Percentiles rank a stretch among this genome's conserved stretches.
Evolutionary conservation across 2,329 filamentous ascomycete species (phyloP).

Genomic region (Microsporum ferrugineum): DNA sequence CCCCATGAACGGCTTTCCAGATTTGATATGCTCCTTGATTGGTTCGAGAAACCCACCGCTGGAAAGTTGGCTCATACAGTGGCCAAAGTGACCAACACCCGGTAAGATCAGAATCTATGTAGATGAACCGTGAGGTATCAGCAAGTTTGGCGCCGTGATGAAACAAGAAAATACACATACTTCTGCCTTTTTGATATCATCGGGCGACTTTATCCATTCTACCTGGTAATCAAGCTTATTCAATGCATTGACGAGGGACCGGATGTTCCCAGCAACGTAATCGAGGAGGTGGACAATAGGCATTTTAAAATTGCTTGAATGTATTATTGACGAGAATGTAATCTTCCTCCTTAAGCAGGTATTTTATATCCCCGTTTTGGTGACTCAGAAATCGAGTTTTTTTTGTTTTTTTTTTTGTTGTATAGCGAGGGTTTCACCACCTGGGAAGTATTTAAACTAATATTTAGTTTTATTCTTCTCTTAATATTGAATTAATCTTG

Average conservation of each 20-base stretch:
- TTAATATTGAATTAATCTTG: not conserved
- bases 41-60: constrained; percentile 74
- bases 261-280: constrained; percentile 93
- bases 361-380: not conserved
- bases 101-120: constrained; percentile 63
- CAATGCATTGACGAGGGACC: constrained; percentile 92
- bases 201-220: constrained; percentile 78
- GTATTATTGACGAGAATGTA: not conserved
- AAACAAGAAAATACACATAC: constrained; percentile 39
- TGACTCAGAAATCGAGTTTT: not conserved
- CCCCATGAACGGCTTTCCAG: constrained; percentile 95
- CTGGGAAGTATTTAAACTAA: not conserved
- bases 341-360: not conserved
- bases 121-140: not conserved
- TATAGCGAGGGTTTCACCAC: not conserved
- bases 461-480: not conserved
- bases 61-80: constrained; percentile 78
- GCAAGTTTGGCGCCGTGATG: not conserved
- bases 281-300: constrained; percentile 48
- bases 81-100: constrained; percentile 93
- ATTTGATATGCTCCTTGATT: constrained; percentile 67
- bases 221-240: constrained; percentile 90
- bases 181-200: constrained; percentile 74
- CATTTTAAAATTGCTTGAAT: constrained; percentile 22
- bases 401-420: not conserved